Evolutionary conservation across 2,329 filamentous ascomycete species (phyloP), one percentile per base, ranked within the genome.

Genomic region (Curvularia sp.): DNA sequence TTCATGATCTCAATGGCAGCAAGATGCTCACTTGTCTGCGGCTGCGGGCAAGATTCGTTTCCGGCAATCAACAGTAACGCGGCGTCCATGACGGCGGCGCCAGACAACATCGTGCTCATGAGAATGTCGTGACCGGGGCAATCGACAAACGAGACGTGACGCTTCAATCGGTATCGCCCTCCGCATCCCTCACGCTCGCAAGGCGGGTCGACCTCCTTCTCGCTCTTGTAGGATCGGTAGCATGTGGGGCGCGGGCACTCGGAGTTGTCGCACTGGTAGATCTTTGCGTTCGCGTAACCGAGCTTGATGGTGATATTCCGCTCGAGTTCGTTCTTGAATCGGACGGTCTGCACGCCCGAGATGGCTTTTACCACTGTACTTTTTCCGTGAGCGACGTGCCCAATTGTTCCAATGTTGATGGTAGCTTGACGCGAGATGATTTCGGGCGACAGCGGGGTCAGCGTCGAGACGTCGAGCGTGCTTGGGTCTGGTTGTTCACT

Each of bases 1-100:
- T 99, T 99, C 95, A 99, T 99, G 78, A 99, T 99, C 81, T 99
- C 95, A 76, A 99, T 98, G 67, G 95, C 95, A 67, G 95, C 95
- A 83, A 99, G 85, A 85, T 99, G 95, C 83, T 99, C 95, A 23
- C 94, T 97, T 18, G 95, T 99, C 82, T 99, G 95, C 49, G 95
- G 95, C 80, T 99, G 95, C 32, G 95, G 95, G 83, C 95, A 98
- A 51, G 92, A 89, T 89, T 99, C 95, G 83, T 99, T 99, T 78
- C 95, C 95, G 62, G 95, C 95, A 77, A 99, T 97, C 53, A 99
- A 86, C 55, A 99, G 87, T 60, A 99, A 87, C 18, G 95, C 95
- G 66, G 95, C 95, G 81, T 99, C 95, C 95, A 99, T 99, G 86
- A 99, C 95, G 65, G 95, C 95, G 72, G 95, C 95, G 75, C 95